Base-by-base conservation (phyloP, 2,329 filamentous ascomycete genomes). In the Helotiales sp. region DNA sequence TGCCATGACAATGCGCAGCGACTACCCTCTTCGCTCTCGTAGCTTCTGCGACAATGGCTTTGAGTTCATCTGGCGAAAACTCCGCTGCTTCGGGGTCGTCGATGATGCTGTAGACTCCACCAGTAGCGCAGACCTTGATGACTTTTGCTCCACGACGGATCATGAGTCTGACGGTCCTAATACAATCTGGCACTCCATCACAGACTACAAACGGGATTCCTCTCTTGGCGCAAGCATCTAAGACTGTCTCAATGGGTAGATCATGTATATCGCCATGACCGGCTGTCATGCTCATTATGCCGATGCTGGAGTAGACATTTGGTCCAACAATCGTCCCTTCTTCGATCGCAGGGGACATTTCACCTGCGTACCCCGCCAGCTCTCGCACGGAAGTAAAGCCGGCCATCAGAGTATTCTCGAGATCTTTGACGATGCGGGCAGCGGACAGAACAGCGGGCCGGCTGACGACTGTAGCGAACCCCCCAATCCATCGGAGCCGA, bases 301-400 rank as follows among this genome's bases (percentile, higher is more conserved):
- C 77, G 26, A 82, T 78, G 1, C 82, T 77, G 0, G 80, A 81
- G 75, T 85, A 86, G 13, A 86, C 79, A 63, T 82, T 83, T 0
- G 83, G 83, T 0, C 83, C 83, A 7, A 81, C 71, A 30, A 86
- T 77, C 20, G 75, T 75, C 1, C 82, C 83, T 40, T 82, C 80
- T 8, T 80, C 72, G 50, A 86, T 79, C 0, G 80, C 80, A 4
- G 76, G 75, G 3, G 77, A 75, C 11, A 85, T 71, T 49, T 85
- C 82, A 3, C 80, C 78, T 0, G 77, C 82, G 66, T 79, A 84
- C 0, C 83, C 84, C 1, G 78, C 82, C 11, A 85, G 74, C 69
- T 86, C 84, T 20, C 84, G 77, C 2, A 86, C 78, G 11, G 81
- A 83, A 0, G 84, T 86, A 76, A 84, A 85, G 6, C 84, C 84